Base-by-base conservation (phyloP, 1,284 basidiomycete genomes). In the Rugosomyces carneus region DNA sequence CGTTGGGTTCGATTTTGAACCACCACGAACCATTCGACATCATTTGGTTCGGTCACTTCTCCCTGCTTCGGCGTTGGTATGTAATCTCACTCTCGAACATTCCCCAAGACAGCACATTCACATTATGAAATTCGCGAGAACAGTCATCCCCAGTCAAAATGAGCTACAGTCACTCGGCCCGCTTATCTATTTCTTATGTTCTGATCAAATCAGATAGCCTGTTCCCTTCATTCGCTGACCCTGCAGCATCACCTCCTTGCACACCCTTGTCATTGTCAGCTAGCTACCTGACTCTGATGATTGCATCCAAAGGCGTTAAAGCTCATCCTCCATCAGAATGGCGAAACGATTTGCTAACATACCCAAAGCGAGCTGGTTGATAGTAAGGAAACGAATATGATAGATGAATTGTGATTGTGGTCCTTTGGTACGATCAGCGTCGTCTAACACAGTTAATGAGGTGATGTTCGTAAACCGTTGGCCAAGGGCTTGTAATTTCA, bases 401-500 rank as follows among this genome's bases (percentile, higher is more conserved):
- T 29, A 29, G 27, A 29, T 29, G 7, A 23, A 23, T 23, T 23
- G 21, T 23, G 21, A 29, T 29, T 29, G 27, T 10, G 9, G 5
- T 10, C 31, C n/a, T n/a, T n/a, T 34, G 4, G 15, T 34, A 8
- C 2, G 31, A 15, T 3, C 31, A 34, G 2, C n/a, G 29, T 31
- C 29, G n/a, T n/a, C n/a, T n/a, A n/a, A n/a, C n/a, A n/a, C n/a
- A n/a, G n/a, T n/a, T n/a, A n/a, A 23, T 7, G 7, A 23, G 21
- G 3, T 4, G 7, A 23, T 23, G 21, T 23, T 23, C 21, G 7
- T 23, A 23, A 23, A 29, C 15, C 15, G 15, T 16, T n/a, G 15
- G 31, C 1, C 20, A 29, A 18, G n/a, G 27, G n/a, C 45, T 37
- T 36, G n/a, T 1, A 31, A 44, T 37, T 10, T 34, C 42, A 48